A percentile compares a stretch with the other conserved stretches of the same genome.
Conservation (phyloP, 768 basidiomycete genomes). For the Crucibulum laeve region DNA sequence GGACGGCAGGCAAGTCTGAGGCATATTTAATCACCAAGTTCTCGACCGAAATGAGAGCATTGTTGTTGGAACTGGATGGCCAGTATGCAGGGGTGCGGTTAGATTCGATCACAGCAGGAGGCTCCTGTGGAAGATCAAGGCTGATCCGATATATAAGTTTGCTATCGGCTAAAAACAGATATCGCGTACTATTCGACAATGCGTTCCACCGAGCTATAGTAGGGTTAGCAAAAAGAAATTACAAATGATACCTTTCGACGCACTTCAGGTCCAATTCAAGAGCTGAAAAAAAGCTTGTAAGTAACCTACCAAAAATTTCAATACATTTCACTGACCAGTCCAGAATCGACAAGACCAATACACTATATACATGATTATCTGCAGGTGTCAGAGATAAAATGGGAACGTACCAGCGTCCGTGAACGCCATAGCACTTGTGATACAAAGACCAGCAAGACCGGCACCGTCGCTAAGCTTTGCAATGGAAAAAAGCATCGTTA, state of each 20-base stretch:
- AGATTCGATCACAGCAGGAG: slow-evolving; percentile 69
- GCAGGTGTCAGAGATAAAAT: neutral
- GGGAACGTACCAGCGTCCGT: slow-evolving; percentile 37
- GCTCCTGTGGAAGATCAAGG: slow-evolving; percentile 82
- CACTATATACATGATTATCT: slow-evolving; percentile 16
- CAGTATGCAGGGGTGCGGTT: slow-evolving; percentile 86
- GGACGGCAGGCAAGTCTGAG: slow-evolving; percentile 76
- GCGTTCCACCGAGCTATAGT: slow-evolving; percentile 77
- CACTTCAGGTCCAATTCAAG: slow-evolving; percentile 76
- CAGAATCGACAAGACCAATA: slow-evolving; percentile 54
- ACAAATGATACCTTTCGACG: slow-evolving; percentile 16
- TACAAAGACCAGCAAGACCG: slow-evolving; percentile 67
- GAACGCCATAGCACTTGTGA: slow-evolving; percentile 63
- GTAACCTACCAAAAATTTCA: neutral
- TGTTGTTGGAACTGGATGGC: slow-evolving; percentile 71
- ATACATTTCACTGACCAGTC: slow-evolving; percentile 27
- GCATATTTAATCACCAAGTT: slow-evolving; percentile 80
- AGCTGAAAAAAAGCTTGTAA: slow-evolving; percentile 35
- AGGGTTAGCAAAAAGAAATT: neutral
- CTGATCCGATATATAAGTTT: slow-evolving; percentile 13
- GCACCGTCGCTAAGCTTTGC: slow-evolving; percentile 48
- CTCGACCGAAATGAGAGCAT: slow-evolving; percentile 62
- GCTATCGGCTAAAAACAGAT: neutral
- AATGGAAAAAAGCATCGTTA: slow-evolving; percentile 75
- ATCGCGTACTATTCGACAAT: slow-evolving; percentile 71